A percentile compares a stretch with the other conserved stretches of the same genome.
Conservation (phyloP, 176 grass and related monocot species). For the Triticum urartu region DNA sequence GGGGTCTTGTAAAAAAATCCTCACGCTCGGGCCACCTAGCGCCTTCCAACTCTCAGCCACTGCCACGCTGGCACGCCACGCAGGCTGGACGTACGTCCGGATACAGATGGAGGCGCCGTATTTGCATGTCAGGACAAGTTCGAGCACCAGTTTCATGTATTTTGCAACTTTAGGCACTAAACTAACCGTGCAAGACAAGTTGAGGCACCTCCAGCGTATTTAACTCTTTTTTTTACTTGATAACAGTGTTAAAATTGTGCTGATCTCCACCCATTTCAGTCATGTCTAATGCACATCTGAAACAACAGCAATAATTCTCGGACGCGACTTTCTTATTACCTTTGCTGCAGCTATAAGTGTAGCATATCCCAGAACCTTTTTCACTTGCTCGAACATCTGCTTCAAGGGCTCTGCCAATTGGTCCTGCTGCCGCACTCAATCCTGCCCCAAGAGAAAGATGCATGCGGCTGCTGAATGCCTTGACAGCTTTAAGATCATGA, state of each 20-base stretch:
- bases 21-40: no score
- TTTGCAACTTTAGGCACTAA: no score
- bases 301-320: neutral
- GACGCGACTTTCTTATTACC: conserved; percentile 42
- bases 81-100: no score
- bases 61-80: no score
- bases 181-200: no score
- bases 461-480: conserved; percentile 74
- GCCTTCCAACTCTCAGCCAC: no score
- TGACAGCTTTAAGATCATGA: conserved; percentile 70
- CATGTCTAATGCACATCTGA: neutral
- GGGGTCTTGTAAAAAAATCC: no score
- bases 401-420: conserved; percentile 88
- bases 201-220: no score
- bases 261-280: neutral
- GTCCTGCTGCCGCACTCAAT: conserved; percentile 81
- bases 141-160: no score
- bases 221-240: neutral
- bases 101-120: no score
- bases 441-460: conserved; percentile 91
- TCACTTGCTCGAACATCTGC: conserved; percentile 81
- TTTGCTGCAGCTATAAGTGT: conserved; percentile 99
- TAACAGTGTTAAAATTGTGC: neutral
- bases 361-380: conserved; percentile 86
- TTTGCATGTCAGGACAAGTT: no score